Base-by-base conservation (phyloP, 306 rosid genomes). In the Vigna reflexopilosa region DNA sequence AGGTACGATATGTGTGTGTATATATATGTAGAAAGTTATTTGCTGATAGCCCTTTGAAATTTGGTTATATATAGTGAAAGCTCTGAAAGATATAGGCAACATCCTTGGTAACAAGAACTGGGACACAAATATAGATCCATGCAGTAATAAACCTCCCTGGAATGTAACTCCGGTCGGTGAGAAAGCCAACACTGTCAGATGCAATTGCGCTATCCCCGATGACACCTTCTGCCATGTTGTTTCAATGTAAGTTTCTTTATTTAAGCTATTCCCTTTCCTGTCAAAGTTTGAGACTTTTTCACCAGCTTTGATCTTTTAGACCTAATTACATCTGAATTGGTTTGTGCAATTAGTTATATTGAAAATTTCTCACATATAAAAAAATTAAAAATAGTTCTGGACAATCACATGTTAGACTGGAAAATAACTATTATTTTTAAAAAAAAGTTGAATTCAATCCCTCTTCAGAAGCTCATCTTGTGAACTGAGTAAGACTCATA, bases 71-170 rank as follows among this genome's bases (percentile, higher is more conserved):
- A 28, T 5, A 90, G 92, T 83, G 34, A 1, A 62, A 47, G 93
- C 81, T 42, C 59, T 90, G 73, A 20, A 67, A 38, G 87, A 59
- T 2, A 77, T 88, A 70, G 93, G 68, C 3, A 73, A 76, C 3
- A 73, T 65, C 15, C 65, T 91, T 9, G 89, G 96, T 63, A 87
- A 81, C 59, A 76, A 69, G 74, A 17, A 76, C 52, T 88, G 96
- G 91, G 24, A 85, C 77, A 87, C 80, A 5, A 8, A 5, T 3
- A 45, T 75, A 1, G 86, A 91, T 84, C 96, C 93, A 17, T 91
- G 96, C 40, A 82, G 89, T 54, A 42, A 59, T 6, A 6, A 32
- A 9, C 0, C 15, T 16, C 24, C 24, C 3, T 64, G 49, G 70
- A 42, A 9, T 42, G 1, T 0, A 4, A 38, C 2, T 64, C 0